A percentile compares a stretch with the other conserved stretches of the same genome.
Conservation (phyloP, 257 asterid genomes). For the Nicotiana knightiana region DNA sequence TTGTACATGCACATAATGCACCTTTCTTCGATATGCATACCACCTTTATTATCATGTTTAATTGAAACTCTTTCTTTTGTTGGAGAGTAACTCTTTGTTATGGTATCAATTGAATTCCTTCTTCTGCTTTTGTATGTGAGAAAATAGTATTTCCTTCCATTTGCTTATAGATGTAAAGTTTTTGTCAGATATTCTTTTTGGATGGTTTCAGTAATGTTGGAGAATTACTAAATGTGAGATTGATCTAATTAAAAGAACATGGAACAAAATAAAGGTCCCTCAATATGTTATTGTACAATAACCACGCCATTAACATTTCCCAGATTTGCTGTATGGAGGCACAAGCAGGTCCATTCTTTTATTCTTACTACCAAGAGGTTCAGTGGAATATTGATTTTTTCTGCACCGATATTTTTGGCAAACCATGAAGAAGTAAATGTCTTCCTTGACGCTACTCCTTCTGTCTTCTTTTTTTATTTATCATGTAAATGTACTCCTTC, state of each 20-base stretch:
- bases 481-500: background rate
- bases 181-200: background rate
- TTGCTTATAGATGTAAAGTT: background rate
- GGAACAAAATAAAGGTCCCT: background rate
- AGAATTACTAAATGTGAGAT: background rate
- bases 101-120: background rate
- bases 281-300: background rate
- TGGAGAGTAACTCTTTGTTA: background rate
- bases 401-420: background rate
- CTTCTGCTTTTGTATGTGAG: background rate
- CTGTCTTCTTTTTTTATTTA: background rate
- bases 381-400: background rate
- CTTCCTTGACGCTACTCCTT: background rate
- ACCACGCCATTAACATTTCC: background rate
- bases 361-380: background rate
- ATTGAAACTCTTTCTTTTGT: background rate
- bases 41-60: background rate
- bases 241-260: background rate
- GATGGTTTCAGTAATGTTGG: background rate
- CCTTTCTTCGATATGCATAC: constrained; percentile 5
- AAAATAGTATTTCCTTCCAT: background rate
- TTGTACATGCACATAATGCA: background rate
- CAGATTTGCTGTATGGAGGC: background rate
- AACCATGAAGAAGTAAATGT: background rate
- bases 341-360: background rate